Percentiles rank a stretch among this genome's conserved stretches.
Conservation (phyloP, 108 stramenopile genomes). For the Skeletonema marinoi region DNA sequence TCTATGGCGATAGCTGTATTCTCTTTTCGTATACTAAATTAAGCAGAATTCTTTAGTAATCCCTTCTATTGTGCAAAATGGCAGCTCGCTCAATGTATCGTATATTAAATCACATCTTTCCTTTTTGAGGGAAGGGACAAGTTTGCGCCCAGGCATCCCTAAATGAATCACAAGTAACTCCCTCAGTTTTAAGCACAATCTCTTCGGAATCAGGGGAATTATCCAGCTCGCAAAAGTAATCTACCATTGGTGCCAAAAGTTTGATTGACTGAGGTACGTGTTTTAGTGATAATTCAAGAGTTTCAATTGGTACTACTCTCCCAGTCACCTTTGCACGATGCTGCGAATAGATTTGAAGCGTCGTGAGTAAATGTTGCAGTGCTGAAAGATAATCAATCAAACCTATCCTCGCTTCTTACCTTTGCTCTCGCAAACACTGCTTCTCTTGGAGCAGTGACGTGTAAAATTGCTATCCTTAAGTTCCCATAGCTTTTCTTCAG, state of each 20-base stretch:
- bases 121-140: conserved; percentile 35
- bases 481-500: conserved; percentile 51
- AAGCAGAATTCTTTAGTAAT: neutral
- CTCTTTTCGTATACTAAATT: neutral
- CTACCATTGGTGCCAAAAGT: conserved; percentile 62
- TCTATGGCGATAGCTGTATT: neutral
- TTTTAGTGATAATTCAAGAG: conserved; percentile 67
- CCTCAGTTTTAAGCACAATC: conserved; percentile 61
- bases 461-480: conserved; percentile 68
- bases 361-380: neutral
- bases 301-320: conserved; percentile 69
- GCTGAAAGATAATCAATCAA: neutral
- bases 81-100: no score
- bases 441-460: conserved; percentile 64
- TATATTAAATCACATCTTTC: conserved; percentile 22
- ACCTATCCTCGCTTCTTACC: conserved; percentile 37
- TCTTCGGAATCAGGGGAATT: conserved; percentile 63
- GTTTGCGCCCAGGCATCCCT: conserved; percentile 74
- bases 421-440: conserved; percentile 74
- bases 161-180: conserved; percentile 73
- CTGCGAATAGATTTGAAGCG: conserved; percentile 5
- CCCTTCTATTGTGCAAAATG: neutral
- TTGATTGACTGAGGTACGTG: conserved; percentile 81
- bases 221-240: conserved; percentile 77
- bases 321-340: conserved; percentile 68